Conservation (phyloP, 768 basidiomycete genomes). For the Hygrophoropsis aurantiaca region DNA sequence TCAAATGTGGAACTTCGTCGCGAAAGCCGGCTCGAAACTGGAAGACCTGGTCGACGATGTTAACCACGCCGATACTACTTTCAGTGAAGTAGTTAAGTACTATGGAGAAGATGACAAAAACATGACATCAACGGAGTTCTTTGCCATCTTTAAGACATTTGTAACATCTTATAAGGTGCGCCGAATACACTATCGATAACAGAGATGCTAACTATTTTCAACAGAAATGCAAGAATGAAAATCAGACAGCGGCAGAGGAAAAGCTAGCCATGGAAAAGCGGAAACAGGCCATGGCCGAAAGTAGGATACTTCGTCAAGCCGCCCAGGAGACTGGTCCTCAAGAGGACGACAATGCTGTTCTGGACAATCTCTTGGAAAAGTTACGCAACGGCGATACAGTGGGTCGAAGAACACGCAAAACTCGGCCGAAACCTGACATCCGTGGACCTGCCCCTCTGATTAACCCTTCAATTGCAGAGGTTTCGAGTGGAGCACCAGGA, state of each 20-base stretch:
- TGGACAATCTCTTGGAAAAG: conserved; percentile 73
- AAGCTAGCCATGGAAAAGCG: conserved; percentile 66
- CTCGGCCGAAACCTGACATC: conserved; percentile 40
- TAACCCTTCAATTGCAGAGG: conserved; percentile 29
- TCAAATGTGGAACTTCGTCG: conserved; percentile 91
- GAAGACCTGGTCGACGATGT: conserved; percentile 87
- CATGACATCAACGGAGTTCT: conserved; percentile 89
- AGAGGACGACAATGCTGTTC: conserved; percentile 55
- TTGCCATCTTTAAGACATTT: conserved; percentile 96
- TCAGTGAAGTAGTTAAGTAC: conserved; percentile 82
- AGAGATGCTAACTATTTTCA: conserved; percentile 2
- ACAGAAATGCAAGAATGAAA: conserved; percentile 88
- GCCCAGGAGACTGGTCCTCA: conserved; percentile 39
- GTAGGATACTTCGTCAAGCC: conserved; percentile 55
- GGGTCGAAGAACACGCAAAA: conserved; percentile 53
- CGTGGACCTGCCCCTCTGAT: conserved; percentile 19
- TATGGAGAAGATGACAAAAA: conserved; percentile 93
- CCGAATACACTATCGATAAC: conserved; percentile 3
- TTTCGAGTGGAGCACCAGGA: conserved; percentile 31
- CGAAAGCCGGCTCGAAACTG: conserved; percentile 70
- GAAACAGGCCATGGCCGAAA: conserved; percentile 63
- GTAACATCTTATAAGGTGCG: conserved; percentile 86
- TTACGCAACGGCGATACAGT: conserved; percentile 69
- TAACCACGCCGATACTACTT: conserved; percentile 79
- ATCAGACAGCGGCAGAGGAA: conserved; percentile 73